Evolutionary conservation across 441 rosid genomes (phyloP).

Genomic region (Theobroma grandiflorum): DNA sequence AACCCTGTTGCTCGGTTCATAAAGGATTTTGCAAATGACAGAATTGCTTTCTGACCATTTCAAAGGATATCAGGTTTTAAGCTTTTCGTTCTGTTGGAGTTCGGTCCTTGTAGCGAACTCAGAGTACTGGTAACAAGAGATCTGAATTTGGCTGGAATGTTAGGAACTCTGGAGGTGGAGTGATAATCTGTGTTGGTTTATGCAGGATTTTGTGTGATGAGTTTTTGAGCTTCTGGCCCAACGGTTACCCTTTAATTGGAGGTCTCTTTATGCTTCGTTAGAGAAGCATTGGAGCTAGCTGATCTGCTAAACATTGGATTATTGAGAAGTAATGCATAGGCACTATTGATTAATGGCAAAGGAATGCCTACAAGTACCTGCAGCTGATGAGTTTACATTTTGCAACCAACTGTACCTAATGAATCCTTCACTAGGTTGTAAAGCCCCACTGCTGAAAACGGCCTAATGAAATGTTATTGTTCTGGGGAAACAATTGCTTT

Average conservation of each 20-base stretch:
- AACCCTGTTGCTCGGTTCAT: not conserved
- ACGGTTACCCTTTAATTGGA: not conserved
- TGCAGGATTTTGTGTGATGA: not conserved
- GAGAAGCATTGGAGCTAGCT: not conserved
- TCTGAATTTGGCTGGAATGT: slow-evolving; percentile 6
- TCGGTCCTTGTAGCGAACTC: not conserved
- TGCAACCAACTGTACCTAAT: not conserved
- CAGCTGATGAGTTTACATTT: not conserved
- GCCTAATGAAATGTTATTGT: not conserved
- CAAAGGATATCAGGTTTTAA: not conserved
- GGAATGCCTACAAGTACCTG: not conserved
- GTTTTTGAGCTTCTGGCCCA: not conserved
- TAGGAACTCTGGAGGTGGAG: not conserved
- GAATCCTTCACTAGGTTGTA: not conserved
- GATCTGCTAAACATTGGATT: not conserved
- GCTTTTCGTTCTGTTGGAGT: not conserved
- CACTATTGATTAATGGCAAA: not conserved
- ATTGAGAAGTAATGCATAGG: not conserved
- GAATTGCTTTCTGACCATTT: not conserved
- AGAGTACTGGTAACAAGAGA: not conserved
- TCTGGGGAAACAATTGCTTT: not conserved
- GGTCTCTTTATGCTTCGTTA: not conserved
- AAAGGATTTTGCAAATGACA: not conserved
- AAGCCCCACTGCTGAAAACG: not conserved
- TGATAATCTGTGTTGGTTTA: not conserved